Evolutionary conservation across 1,139 yeast genomes (phyloP), one percentile per base, ranked within the genome.

Genomic region (Martiniozyma asiatica): DNA sequence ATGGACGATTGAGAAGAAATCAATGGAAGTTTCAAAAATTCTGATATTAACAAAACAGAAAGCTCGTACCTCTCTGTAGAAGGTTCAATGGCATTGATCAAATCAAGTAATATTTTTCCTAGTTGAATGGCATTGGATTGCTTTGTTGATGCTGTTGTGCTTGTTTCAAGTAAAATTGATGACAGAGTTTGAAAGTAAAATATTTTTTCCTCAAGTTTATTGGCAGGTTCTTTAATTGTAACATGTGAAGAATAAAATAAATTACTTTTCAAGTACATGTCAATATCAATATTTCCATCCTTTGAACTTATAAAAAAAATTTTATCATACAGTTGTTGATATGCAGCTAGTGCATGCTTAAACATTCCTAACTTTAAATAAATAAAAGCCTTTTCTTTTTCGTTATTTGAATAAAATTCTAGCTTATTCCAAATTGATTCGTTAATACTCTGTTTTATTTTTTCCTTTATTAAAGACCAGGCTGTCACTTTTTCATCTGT

Each of bases 391-490:
- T 38, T 39, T 25, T 33, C 29, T 5, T 30, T 20, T 5, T 35
- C 27, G 25, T 35, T 34, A 8, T 38, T 26, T 10, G 33, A 35
- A 25, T 33, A 45, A 24, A 36, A 37, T 5, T 26, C 31, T 16
- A 73, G 62, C 23, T 75, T 61, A 9, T 44, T 45, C n/a, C 66
- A 61, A 41, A 80, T 76, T 0, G 89, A 66, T 4, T 58, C 56
- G 4, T 78, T 49, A 1, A 81, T 51, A 7, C 71, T 63, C 4
- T 58, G 56, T 46, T 76, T 80, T 18, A 79, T 43, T 11, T 57
- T 55, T 2, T 55, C 45, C 22, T 63, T 48, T 16, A 75, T 48
- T 0, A 59, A 61, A 25, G 58, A 62, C 70, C 77, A 75, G 2
- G 58, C 47, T 35, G 72, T 79, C 31, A 52, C 44, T 32, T 59